phyloP scores from a whole-genome alignment of 1,139 yeast species.

The Lodderomyces margitis region DNA sequence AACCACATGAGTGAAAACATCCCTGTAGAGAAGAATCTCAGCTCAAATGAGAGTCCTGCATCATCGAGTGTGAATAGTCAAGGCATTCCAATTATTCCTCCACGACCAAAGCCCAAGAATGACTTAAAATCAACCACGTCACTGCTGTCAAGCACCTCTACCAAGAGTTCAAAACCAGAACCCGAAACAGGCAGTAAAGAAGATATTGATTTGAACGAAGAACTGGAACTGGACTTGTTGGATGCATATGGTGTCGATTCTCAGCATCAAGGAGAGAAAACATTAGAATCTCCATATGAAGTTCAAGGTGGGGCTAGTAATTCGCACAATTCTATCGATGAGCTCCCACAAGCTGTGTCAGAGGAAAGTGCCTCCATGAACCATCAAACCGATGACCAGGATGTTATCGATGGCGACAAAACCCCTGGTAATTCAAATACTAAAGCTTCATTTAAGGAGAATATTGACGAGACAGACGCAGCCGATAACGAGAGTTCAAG shows the following conservation, averaged over 20 bases:
- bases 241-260: not conserved
- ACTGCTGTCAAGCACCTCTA: not conserved
- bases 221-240: not conserved
- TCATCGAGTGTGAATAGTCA: not conserved
- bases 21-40: not conserved
- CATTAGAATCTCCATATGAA: not conserved
- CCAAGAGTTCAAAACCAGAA: not conserved
- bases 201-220: not conserved
- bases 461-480: constrained; percentile 22
- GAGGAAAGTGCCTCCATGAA: constrained; percentile 1
- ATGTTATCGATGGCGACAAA: constrained; percentile 31
- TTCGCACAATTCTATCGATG: not conserved
- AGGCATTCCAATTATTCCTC: constrained; percentile 5
- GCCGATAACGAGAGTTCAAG: constrained; percentile 20
- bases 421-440: constrained; percentile 38
- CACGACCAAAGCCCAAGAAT: constrained; percentile 5
- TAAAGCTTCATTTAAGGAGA: constrained; percentile 32
- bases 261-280: not conserved
- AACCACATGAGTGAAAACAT: not conserved
- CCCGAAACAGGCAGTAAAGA: not conserved
- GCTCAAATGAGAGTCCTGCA: not conserved
- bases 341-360: not conserved
- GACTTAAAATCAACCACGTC: not conserved
- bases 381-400: constrained; percentile 3
- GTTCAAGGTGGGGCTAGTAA: not conserved